Conservation (phyloP, 257 asterid genomes). For the Lycium barbarum region DNA sequence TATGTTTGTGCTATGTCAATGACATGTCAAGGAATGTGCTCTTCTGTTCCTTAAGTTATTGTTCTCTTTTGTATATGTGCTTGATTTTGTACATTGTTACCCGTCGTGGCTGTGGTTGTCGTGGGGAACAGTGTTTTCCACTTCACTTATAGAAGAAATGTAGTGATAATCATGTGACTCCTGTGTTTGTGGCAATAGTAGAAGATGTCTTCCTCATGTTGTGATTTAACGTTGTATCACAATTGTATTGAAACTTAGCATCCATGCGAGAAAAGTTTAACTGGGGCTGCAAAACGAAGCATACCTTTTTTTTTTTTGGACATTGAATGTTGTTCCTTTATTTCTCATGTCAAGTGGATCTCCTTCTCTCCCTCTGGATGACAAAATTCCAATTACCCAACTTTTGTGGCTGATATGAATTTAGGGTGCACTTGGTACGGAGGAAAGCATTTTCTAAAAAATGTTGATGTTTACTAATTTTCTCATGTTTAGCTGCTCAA, state of each 20-base stretch:
- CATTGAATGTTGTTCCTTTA: neutral
- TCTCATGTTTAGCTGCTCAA: neutral
- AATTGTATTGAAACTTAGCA: neutral
- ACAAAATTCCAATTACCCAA: neutral
- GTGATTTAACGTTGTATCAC: neutral
- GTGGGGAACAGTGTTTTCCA: neutral
- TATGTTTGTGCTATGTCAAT: neutral
- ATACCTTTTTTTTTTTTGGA: neutral
- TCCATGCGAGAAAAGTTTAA: neutral
- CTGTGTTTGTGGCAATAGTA: neutral
- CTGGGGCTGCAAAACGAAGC: neutral
- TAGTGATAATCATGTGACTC: neutral
- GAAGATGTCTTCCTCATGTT: neutral
- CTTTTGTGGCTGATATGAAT: neutral
- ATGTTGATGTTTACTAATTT: neutral
- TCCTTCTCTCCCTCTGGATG: neutral
- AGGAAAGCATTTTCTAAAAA: no score
- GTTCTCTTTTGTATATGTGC: conserved; percentile 26
- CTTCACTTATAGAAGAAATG: neutral
- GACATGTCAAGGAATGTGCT: neutral
- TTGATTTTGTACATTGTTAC: neutral
- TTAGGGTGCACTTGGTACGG: neutral
- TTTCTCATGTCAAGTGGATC: neutral
- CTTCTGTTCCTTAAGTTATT: neutral
- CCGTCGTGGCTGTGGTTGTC: no score